Evolutionary conservation across 2,329 filamentous ascomycete genomes (phyloP).

Genomic region (Chaetomium sp.): DNA sequence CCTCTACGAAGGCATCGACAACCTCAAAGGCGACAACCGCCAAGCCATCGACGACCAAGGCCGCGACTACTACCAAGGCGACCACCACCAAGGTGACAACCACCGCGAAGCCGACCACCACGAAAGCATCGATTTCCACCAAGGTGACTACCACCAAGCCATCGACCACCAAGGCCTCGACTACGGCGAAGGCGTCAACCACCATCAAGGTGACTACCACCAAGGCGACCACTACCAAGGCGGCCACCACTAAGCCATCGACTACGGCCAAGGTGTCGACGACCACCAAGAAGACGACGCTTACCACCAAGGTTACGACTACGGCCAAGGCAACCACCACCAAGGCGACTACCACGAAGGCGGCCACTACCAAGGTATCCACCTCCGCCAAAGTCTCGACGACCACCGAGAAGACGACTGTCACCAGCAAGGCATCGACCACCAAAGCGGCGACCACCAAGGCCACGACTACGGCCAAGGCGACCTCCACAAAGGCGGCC

Average conservation of each 20-base stretch:
- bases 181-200: conserved; percentile 1
- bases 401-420: conserved; percentile 1
- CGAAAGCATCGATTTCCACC: neutral
- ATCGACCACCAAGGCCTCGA: conserved; percentile 7
- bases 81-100: neutral
- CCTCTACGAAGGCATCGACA: neutral
- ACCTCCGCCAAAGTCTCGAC: conserved; percentile 3
- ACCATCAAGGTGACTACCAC: neutral
- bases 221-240: too few species aligned
- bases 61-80: neutral
- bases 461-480: neutral
- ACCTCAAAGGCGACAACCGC: neutral
- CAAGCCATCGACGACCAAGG: neutral
- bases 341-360: neutral
- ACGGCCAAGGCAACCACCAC: conserved; percentile 5
- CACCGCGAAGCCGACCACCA: neutral
- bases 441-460: neutral
- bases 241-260: conserved; percentile 2
- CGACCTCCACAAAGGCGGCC: conserved; percentile 11
- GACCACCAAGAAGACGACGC: conserved; percentile 2
- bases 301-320: conserved; percentile 6
- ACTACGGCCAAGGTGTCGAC: conserved; percentile 5
- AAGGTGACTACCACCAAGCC: conserved; percentile 10
- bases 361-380: neutral
- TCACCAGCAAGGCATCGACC: neutral